Evolutionary conservation across 768 basidiomycete species (phyloP), one percentile per base, ranked within the genome.

Genomic region (Lentinula guzmanii): DNA sequence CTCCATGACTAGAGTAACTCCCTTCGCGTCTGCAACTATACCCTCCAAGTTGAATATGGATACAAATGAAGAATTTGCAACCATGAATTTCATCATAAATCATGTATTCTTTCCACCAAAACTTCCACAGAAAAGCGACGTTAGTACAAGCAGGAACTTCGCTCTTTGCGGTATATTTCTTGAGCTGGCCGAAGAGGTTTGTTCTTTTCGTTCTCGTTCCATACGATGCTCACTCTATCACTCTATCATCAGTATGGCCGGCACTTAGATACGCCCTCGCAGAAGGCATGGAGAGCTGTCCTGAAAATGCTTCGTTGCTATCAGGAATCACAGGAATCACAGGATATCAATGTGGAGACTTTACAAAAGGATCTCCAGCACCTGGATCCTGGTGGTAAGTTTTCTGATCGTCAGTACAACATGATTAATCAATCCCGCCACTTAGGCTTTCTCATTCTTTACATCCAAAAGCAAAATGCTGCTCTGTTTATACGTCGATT

Each of bases 401-500:
- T 15, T 53, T 37, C 28, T 28, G 28, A 28, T 28, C 28, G 28
- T 28, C 28, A 28, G 28, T 28, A 28, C 28, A 28, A 28, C 28
- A 28, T 28, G 28, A 28, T 28, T 28, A 28, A 28, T 28, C 28
- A 28, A 28, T 28, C 28, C 28, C 28, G 3, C 28, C 28, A 28
- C 28, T 28, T 16, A 31, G 28, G 28, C 35, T 53, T 53, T 37
- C 60, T 78, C 3, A 68, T 70, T 18, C 70, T 79, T 45, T 72
- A 72, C 4, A 71, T 85, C 35, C 70, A 69, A 24, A 72, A 75
- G 0, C 84, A 85, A 60, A 84, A 84, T 53, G 81, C 78, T 3
- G 79, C 73, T 9, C 59, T 84, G 3, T 66, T 83, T 10, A 63
- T 81, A 18, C 73, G 78, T 50, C 37, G 43, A 46, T 70, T 68